A percentile compares a stretch with the other conserved stretches of the same genome.
Conservation (phyloP, 2,329 filamentous ascomycete genomes). For the Hymenoscyphus infarciens region DNA sequence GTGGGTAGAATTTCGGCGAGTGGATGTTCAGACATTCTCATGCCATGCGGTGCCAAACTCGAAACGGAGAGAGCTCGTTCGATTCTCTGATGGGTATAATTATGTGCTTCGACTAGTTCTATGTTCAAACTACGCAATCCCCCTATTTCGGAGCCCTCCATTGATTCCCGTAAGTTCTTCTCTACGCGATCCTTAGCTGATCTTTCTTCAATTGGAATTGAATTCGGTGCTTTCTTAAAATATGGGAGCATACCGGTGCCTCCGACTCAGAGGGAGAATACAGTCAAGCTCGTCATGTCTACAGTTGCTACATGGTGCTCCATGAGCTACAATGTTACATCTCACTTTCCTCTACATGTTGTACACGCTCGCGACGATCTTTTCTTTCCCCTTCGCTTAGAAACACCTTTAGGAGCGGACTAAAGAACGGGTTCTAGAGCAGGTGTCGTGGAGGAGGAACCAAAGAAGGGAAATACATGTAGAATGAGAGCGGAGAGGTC, state of each 20-base stretch:
- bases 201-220: neutral
- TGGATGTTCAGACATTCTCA: constrained; percentile 14
- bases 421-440: neutral
- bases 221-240: neutral
- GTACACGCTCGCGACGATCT: constrained; percentile 19
- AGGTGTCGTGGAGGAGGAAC: neutral
- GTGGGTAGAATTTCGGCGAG: constrained; percentile 13
- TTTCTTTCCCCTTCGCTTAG: constrained; percentile 18
- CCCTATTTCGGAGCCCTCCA: neutral
- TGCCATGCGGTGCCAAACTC: constrained; percentile 14
- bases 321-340: constrained; percentile 18
- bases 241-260: constrained; percentile 14
- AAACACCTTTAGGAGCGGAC: constrained; percentile 1
- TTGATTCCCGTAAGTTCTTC: constrained; percentile 1
- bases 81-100: neutral
- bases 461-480: neutral
- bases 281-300: constrained; percentile 20
- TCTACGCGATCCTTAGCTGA: constrained; percentile 13
- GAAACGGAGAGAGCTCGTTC: neutral
- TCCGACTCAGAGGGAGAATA: constrained; percentile 17
- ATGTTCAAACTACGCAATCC: neutral
- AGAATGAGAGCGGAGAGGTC: constrained; percentile 9
- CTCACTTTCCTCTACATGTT: constrained; percentile 20
- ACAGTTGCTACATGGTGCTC: constrained; percentile 20
- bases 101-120: neutral